Base-by-base conservation (phyloP, 1,284 basidiomycete genomes). In the Rhodotorula sp. region DNA sequence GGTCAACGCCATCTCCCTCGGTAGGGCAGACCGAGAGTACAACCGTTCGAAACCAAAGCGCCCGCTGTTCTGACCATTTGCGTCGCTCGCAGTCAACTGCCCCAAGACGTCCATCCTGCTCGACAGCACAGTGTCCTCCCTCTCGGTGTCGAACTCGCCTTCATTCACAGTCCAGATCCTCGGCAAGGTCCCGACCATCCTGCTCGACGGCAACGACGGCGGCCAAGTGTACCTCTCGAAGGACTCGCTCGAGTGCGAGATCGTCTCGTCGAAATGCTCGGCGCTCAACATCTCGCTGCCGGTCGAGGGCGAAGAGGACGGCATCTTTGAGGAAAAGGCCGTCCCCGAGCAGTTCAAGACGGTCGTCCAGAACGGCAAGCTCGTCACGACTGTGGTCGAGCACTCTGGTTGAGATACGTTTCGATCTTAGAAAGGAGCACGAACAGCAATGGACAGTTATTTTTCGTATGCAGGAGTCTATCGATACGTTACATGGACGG, bases 281-380 rank as follows among this genome's bases (percentile, higher is more conserved):
- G 87, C 89, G 47, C 90, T 99, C 82, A 99, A 99, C 82, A 86
- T 99, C 71, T 92, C 88, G 77, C 81, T 99, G 59, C 95, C 95
- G 0, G 88, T 90, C 3, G 89, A 89, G 74, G 90, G 87, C 52
- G 92, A 92, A 77, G 93, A 95, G 79, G 91, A 95, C 19, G 97
- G 95, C 18, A 86, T 95, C 64, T 97, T 94, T 78, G 87, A 88
- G 73, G 97, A 99, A 82, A 88, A 89, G 77, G 87, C 95, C 3
- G 84, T 99, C 52, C 97, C 97, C 1, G 97, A 99, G 83, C 98
- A 98, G 90, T 85, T 99, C 81, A 92, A 89, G 84, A 92, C 91
- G 57, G 86, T 87, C 60, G 84, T 99, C 28, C 84, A 87, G 79
- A 84, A 87, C 75, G 93, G 94, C n/a, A 95, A 91, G 81, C 83